phyloP scores from a whole-genome alignment of 2,329 filamentous ascomycete species.

The Diaporthe aspalathi region DNA sequence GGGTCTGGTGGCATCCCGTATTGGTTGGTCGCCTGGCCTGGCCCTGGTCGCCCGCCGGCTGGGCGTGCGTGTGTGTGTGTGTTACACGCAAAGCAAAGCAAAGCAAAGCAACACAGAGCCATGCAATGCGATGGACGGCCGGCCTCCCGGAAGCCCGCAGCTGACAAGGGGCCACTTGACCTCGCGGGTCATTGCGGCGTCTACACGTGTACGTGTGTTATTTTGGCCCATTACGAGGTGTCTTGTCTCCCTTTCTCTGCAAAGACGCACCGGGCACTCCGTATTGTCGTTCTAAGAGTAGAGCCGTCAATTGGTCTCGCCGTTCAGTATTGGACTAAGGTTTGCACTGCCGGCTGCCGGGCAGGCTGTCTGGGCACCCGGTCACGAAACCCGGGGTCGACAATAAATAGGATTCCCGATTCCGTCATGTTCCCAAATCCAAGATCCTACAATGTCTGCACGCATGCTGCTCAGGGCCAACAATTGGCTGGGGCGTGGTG shows the following conservation, averaged over 20 bases:
- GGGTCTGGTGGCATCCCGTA: slow-evolving; percentile 28
- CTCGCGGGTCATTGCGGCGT: background rate
- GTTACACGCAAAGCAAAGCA: too few species aligned
- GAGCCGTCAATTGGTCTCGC: too few species aligned
- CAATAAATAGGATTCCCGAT: background rate
- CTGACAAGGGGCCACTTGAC: slow-evolving; percentile 21
- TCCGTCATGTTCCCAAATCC: slow-evolving; percentile 10
- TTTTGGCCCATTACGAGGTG: background rate
- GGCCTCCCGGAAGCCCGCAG: slow-evolving; percentile 19
- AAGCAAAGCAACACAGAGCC: background rate
- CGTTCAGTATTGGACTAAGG: background rate
- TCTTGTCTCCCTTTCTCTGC: background rate
- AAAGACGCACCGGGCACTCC: too few species aligned
- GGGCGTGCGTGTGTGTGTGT: background rate
- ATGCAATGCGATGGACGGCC: slow-evolving; percentile 1
- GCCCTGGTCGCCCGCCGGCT: slow-evolving; percentile 4
- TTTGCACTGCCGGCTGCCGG: background rate
- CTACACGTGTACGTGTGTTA: background rate
- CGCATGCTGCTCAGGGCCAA: background rate
- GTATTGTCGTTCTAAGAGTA: background rate
- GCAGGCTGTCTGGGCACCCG: background rate
- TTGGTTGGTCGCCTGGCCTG: slow-evolving; percentile 10
- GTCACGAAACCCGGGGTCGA: background rate
- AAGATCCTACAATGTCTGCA: slow-evolving; percentile 2
- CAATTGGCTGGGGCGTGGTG: slow-evolving; percentile 13